Base-by-base conservation (phyloP, 257 asterid species). In the Parsonsia alboflavescens region DNA sequence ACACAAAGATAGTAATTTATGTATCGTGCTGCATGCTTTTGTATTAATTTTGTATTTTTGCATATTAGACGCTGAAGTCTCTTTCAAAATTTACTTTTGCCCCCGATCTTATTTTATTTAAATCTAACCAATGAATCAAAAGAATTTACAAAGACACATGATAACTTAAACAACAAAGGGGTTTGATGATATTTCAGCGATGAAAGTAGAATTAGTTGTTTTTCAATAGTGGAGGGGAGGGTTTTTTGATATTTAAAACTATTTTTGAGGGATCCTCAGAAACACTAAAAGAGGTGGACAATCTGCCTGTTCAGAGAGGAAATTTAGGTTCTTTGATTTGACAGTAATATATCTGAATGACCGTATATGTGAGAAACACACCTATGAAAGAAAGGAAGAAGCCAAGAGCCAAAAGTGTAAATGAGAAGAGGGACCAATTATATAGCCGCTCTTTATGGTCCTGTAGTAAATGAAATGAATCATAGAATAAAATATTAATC, bases 371-470 rank as follows among this genome's bases (percentile, higher is more conserved):
- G 46, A 69, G 73, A 49, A 77, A 28, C 76, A 33, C 87, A 92
- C 98, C 98, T 73, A 88, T 19, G 33, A 84, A 75, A 74, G 89
- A 72, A 67, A 92, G 90, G 73, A 92, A 59, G 53, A 86, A 74
- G 21, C 98, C 97, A 52, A 87, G 83, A 61, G 78, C 80, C 90
- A 89, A 78, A 77, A 86, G 77, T 79, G 84, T 76, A 75, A 88
- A 73, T 36, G 98, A 93, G 78, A 81, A 79, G 45, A 80, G 13
- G 50, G 85, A 85, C 97, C 98, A 93, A 71, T 82, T 87, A 85
- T 76, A 78, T 42, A 91, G 85, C 77, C 95, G 87, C 80, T 82
- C 90, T 75, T 87, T 87, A 83, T 91, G 98, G 78, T 85, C 85
- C 95, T 93, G 93, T 77, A 72, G 78, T 30, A 78, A 56, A 67